A percentile compares a stretch with the other conserved stretches of the same genome.
These are phyloP conservation scores for Cyclocybe cylindracea DNA, from an alignment of 768 basidiomycete genomes.

Conservation along the genomic window DNA sequence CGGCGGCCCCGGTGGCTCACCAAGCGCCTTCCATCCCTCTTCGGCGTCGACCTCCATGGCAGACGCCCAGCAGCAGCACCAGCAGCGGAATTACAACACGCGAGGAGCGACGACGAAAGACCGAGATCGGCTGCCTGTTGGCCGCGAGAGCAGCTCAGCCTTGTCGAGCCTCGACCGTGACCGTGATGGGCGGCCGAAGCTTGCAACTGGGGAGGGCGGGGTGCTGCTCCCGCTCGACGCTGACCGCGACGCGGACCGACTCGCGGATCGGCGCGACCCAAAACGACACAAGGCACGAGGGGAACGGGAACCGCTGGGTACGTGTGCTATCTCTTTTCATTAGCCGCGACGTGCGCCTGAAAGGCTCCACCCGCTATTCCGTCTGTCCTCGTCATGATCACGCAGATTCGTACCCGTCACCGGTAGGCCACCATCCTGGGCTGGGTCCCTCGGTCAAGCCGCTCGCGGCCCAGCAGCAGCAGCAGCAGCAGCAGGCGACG, in stretches of 20 bases:
- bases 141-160: not conserved
- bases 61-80: not conserved
- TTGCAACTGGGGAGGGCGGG: no score
- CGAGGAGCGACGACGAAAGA: not conserved
- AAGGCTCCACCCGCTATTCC: conserved; percentile 2
- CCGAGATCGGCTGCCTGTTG: not conserved
- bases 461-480: no score
- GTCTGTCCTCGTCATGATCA: not conserved
- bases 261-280: conserved; percentile 43
- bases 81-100: not conserved
- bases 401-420: no score
- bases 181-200: not conserved
- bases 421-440: no score
- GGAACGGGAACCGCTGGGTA: conserved; percentile 28
- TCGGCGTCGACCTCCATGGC: conserved; percentile 8
- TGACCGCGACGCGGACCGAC: conserved; percentile 40
- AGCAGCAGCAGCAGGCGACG: not conserved
- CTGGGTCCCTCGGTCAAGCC: no score
- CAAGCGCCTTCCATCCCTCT: not conserved
- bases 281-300: conserved; percentile 54
- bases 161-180: no score
- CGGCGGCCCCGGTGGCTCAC: conserved; percentile 1
- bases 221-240: not conserved
- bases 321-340: conserved; percentile 5
- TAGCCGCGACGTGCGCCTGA: conserved; percentile 1